These are phyloP conservation scores for Jacaranda copaia DNA, from an alignment of 257 asterid species.

Conservation along the genomic window DNA sequence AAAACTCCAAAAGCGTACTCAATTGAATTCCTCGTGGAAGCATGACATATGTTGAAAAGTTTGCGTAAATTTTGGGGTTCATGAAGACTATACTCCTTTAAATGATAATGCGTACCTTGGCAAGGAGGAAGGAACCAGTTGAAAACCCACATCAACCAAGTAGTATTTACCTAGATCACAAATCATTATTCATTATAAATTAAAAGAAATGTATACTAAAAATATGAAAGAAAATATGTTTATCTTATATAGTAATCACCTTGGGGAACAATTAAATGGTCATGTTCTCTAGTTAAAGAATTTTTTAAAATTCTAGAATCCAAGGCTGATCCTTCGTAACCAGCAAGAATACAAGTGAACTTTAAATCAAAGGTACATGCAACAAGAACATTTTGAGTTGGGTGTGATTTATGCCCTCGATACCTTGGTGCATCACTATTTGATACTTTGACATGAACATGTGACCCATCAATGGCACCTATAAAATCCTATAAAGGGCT, in stretches of 20 bases:
- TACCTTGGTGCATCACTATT: not conserved
- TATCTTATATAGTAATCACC: not conserved
- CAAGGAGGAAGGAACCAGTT: not conserved
- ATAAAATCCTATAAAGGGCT: not conserved
- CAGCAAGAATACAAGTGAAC: not conserved
- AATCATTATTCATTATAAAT: no score
- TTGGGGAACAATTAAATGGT: constrained; percentile 5
- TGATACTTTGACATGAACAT: not conserved
- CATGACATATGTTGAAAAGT: not conserved
- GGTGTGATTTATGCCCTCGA: not conserved
- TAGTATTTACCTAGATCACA: not conserved
- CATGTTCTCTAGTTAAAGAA: constrained; percentile 15
- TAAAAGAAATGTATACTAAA: no score
- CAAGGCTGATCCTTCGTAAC: not conserved
- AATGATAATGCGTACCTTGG: not conserved
- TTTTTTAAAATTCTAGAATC: not conserved
- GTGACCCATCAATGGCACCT: not conserved
- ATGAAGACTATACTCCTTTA: not conserved
- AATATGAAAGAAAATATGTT: no score
- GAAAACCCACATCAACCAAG: constrained; percentile 1
- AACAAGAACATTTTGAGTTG: no score
- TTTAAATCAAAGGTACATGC: not conserved
- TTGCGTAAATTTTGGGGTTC: no score
- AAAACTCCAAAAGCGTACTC: no score
- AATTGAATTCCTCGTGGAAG: not conserved